phyloP scores from a whole-genome alignment of 495 filamentous ascomycete species.

The Daldinia vernicosa region DNA sequence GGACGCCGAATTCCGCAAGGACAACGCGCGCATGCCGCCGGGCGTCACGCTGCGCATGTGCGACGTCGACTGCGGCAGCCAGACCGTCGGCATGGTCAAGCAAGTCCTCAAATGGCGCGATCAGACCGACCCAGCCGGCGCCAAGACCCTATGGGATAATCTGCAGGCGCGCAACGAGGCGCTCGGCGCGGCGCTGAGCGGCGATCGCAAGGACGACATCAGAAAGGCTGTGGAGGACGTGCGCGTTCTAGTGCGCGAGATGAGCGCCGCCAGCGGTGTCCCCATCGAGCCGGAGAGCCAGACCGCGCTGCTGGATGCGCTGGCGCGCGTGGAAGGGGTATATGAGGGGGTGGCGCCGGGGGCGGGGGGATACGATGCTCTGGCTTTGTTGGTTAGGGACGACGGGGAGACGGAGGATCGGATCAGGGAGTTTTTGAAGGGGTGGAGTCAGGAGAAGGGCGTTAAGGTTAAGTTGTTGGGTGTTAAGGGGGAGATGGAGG shows the following conservation, averaged over 20 bases:
- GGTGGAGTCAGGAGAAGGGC: constrained; percentile 73
- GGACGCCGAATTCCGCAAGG: constrained; percentile 79
- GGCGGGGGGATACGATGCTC: constrained; percentile 92
- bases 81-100: constrained; percentile 95
- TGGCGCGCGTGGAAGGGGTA: constrained; percentile 74
- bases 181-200: constrained; percentile 68
- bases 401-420: constrained; percentile 70
- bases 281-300: constrained; percentile 91
- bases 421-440: constrained; percentile 68
- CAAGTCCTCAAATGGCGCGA: constrained; percentile 85
- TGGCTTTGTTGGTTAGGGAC: constrained; percentile 81
- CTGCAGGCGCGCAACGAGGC: constrained; percentile 79
- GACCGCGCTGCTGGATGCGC: constrained; percentile 81
- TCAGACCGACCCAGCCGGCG: constrained; percentile 69
- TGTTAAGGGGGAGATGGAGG: constrained; percentile 88
- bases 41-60: constrained; percentile 88
- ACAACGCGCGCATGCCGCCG: constrained; percentile 71
- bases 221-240: constrained; percentile 50
- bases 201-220: constrained; percentile 52
- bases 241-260: constrained; percentile 69
- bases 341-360: constrained; percentile 93
- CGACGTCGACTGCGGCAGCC: constrained; percentile 93
- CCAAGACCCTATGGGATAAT: constrained; percentile 73
- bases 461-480: constrained; percentile 78
- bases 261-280: constrained; percentile 78